Percentiles rank a stretch among this genome's conserved stretches.
phyloP scores from a whole-genome alignment of 2,329 filamentous ascomycete species.

The Alternaria brassicae region DNA sequence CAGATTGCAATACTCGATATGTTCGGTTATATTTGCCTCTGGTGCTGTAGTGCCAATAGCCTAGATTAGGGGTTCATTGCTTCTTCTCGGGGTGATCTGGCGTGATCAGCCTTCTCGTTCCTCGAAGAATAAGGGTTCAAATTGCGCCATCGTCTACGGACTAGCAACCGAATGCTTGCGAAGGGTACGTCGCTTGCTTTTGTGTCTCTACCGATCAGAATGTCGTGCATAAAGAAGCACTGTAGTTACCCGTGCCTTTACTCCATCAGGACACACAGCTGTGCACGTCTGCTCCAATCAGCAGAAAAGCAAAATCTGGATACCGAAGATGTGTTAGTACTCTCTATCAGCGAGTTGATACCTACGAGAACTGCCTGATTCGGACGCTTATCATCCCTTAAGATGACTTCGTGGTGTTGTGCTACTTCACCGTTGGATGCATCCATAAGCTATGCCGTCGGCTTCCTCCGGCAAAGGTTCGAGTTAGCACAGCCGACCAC shows the following conservation, averaged over 20 bases:
- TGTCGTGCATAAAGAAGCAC: slow-evolving; percentile 7
- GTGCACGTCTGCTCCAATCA: neutral
- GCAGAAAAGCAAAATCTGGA: neutral
- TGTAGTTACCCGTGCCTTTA: slow-evolving; percentile 8
- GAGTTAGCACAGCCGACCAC: slow-evolving; percentile 5
- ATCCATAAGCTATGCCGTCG: slow-evolving; percentile 2
- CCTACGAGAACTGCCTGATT: neutral
- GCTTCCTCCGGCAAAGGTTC: slow-evolving; percentile 1
- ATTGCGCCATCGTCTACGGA: neutral
- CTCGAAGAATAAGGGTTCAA: neutral
- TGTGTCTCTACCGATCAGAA: slow-evolving; percentile 1
- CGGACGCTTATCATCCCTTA: neutral
- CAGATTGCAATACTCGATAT: neutral
- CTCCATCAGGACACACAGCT: neutral
- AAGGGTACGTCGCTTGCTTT: neutral
- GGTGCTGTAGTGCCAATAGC: neutral
- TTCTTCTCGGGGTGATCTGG: slow-evolving; percentile 3
- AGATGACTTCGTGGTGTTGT: neutral
- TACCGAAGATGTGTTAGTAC: neutral
- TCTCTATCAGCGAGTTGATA: neutral
- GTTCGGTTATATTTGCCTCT: neutral
- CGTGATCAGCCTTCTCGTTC: neutral
- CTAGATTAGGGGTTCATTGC: neutral
- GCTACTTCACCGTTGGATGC: slow-evolving; percentile 2
- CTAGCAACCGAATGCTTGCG: neutral